Conservation (phyloP, 352 stramenopile genomes). For the Pythium rhizo-oryzae region DNA sequence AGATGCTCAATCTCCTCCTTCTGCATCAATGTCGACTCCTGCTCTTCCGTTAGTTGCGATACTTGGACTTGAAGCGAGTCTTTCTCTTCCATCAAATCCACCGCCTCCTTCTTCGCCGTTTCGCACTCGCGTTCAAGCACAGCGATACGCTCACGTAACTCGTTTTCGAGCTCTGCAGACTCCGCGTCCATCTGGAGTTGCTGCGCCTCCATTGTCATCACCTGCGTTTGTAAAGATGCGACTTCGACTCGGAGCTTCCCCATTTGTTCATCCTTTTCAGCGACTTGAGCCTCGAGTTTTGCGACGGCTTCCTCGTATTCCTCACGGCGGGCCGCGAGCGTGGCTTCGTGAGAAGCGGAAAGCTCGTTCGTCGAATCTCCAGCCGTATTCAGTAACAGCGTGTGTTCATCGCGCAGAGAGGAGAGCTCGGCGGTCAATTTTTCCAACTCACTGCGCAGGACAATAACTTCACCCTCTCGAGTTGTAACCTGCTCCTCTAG, state of each 20-base stretch:
- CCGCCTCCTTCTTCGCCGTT: slow-evolving; percentile 1
- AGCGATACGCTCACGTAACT: slow-evolving; percentile 15
- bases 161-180: slow-evolving; percentile 13
- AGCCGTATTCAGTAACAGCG: slow-evolving; percentile 5
- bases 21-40: slow-evolving; percentile 10
- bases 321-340: slow-evolving; percentile 4
- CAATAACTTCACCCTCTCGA: background rate
- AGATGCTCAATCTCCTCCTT: slow-evolving; percentile 22
- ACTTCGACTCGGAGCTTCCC: slow-evolving; percentile 20
- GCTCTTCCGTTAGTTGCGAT: slow-evolving; percentile 17
- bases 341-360: slow-evolving; percentile 13
- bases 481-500: background rate
- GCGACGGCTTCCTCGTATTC: slow-evolving; percentile 2
- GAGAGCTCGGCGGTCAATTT: slow-evolving; percentile 8
- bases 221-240: slow-evolving; percentile 24
- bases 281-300: slow-evolving; percentile 1
- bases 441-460: slow-evolving; percentile 9
- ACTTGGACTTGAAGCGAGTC: slow-evolving; percentile 10
- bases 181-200: slow-evolving; percentile 22
- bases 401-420: slow-evolving; percentile 11
- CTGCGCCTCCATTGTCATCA: slow-evolving; percentile 29
- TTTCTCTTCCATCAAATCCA: slow-evolving; percentile 3
- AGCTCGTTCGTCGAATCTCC: slow-evolving; percentile 13
- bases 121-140: slow-evolving; percentile 16
- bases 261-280: slow-evolving; percentile 17